These are phyloP conservation scores for Nigrograna mackinnonii DNA, from an alignment of 2,329 filamentous ascomycete genomes.

Conservation along the genomic window DNA sequence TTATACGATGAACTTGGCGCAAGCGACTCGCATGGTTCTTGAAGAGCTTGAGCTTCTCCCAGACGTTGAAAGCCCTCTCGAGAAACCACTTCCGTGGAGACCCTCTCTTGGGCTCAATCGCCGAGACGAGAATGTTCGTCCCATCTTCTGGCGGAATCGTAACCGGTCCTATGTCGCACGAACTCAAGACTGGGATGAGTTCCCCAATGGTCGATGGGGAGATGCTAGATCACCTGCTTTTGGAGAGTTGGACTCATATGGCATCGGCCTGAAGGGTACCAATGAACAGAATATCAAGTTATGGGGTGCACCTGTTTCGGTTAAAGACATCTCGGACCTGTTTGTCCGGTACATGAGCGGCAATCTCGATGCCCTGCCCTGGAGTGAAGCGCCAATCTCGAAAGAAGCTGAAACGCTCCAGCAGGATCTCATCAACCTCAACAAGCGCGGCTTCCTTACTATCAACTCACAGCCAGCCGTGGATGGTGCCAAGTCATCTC, in stretches of 20 bases:
- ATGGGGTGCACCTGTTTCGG: conserved; percentile 82
- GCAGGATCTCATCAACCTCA: conserved; percentile 76
- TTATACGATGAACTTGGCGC: conserved; percentile 98
- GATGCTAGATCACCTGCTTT: conserved; percentile 96
- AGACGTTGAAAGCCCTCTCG: conserved; percentile 74
- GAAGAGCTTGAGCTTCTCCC: conserved; percentile 87
- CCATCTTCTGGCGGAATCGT: conserved; percentile 98
- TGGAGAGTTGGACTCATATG: conserved; percentile 92
- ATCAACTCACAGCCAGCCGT: conserved; percentile 98
- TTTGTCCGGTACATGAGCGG: conserved; percentile 86
- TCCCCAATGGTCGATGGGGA: conserved; percentile 98
- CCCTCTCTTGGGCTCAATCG: conserved; percentile 89
- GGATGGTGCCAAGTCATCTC: conserved; percentile 83
- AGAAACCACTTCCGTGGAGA: conserved; percentile 94
- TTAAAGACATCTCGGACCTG: conserved; percentile 79
- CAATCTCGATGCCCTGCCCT: conserved; percentile 81
- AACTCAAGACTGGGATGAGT: conserved; percentile 98
- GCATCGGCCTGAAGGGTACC: conserved; percentile 88
- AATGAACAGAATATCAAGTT: conserved; percentile 95
- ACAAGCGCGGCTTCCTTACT: conserved; percentile 84
- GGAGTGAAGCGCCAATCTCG: conserved; percentile 89
- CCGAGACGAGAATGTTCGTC: conserved; percentile 91
- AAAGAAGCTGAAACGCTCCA: conserved; percentile 80
- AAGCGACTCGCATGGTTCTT: conserved; percentile 90
- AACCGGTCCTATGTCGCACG: conserved; percentile 94